Evolutionary conservation across 257 asterid species (phyloP), one percentile per base, ranked within the genome.

Genomic region (Anisodus tanguticus): DNA sequence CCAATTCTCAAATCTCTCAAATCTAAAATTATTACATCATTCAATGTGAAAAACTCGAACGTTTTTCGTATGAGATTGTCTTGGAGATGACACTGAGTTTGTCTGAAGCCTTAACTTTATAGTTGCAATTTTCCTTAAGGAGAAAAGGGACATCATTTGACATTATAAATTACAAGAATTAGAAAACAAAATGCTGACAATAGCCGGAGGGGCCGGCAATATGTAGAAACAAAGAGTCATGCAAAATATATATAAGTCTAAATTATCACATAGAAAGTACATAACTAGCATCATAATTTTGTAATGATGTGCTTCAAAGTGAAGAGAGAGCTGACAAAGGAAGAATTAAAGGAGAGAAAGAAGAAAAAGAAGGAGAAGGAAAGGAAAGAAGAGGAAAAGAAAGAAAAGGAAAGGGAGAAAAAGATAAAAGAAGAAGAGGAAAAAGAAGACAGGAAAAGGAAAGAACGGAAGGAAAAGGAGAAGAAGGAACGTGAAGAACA

Each of bases 281-380:
- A 41, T n/a, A 45, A 5, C 43, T 39, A 12, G 6, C 13, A 72
- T 47, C 6, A 0, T 49, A 74, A 47, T 3, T 74, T 22, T 47
- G 80, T 74, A 74, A 72, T 19, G 7, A 76, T 51, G 43, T 53
- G 89, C 41, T 86, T 86, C 81, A 86, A 37, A 16, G 43, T 86
- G 60, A 84, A 69, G 58, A 80, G 17, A 31, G 80, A 86, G 51
- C 60, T 80, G 22, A 83, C 81, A 6, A 84, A 71, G 49, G 87
- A 80, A 45, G 87, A 80, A 58, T 11, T 86, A 55, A 80, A 84
- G 54, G 89, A 81, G 70, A 62, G 39, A 17, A 84, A 80, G 87
- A 84, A 76, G 83, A 81, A 55, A 39, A 63, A 51, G 85, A 79
- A 59, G 51, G 84, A 86, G 55, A 63, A 43, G 45, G 49, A 31